Percentiles rank a stretch among this genome's conserved stretches.
Evolutionary conservation across 2,329 filamentous ascomycete species (phyloP).

Genomic region (Aureobasidium sp.): DNA sequence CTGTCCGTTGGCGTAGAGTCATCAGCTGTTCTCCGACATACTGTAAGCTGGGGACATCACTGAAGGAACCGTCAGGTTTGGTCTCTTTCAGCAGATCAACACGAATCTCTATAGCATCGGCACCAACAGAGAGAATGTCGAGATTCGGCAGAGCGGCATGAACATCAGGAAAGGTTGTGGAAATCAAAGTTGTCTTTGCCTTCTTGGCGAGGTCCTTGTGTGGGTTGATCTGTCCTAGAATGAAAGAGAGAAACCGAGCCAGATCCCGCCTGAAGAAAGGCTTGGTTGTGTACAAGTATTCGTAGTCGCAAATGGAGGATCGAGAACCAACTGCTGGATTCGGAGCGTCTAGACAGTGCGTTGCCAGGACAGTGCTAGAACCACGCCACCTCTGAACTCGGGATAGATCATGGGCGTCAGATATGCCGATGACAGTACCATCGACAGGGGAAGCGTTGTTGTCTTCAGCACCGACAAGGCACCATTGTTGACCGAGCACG

Average conservation of each 20-base stretch:
- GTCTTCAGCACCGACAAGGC: constrained; percentile 50
- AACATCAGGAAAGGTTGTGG: constrained; percentile 81
- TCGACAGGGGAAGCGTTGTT: constrained; percentile 49
- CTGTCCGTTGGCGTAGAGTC: constrained; percentile 73
- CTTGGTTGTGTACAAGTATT: constrained; percentile 72
- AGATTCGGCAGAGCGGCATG: constrained; percentile 75
- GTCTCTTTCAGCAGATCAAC: constrained; percentile 76
- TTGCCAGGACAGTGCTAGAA: constrained; percentile 63
- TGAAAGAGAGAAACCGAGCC: constrained; percentile 70
- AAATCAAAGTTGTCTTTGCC: constrained; percentile 74
- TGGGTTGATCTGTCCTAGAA: constrained; percentile 69
- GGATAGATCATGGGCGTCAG: constrained; percentile 48
- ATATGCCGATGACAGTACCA: constrained; percentile 62
- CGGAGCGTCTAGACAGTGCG: constrained; percentile 65
- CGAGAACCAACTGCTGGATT: constrained; percentile 51
- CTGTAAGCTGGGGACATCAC: constrained; percentile 65
- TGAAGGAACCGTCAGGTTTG: constrained; percentile 53
- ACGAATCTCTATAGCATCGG: constrained; percentile 76
- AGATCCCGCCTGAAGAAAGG: constrained; percentile 69
- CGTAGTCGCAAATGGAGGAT: constrained; percentile 68
- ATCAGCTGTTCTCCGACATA: constrained; percentile 85
- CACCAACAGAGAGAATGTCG: constrained; percentile 78
- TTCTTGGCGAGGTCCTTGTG: constrained; percentile 74
- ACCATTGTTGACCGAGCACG: constrained; percentile 67
- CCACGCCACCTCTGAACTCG: constrained; percentile 52